Evolutionary conservation across 2,329 filamentous ascomycete genomes (phyloP).

Genomic region (Amylocarpus encephaloides): DNA sequence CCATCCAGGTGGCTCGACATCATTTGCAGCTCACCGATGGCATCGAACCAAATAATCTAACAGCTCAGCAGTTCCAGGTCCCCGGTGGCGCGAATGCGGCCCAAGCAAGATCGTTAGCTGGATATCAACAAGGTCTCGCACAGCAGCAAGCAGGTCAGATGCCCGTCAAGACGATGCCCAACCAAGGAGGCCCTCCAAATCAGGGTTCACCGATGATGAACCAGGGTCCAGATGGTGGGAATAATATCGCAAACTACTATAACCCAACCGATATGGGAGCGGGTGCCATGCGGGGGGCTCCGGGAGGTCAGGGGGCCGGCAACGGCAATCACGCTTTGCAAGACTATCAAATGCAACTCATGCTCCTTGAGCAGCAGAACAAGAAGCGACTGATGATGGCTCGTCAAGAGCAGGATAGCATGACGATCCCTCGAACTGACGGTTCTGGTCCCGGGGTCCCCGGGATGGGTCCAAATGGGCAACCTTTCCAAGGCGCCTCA

Average conservation of each 20-base stretch:
- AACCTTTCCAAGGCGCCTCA: constrained; percentile 62
- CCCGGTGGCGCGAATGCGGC: constrained; percentile 38
- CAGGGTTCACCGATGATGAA: constrained; percentile 78
- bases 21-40: constrained; percentile 61
- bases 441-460: constrained; percentile 48
- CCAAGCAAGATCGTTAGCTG: constrained; percentile 65
- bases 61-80: constrained; percentile 65
- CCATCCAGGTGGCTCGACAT: constrained; percentile 46
- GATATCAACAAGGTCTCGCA: constrained; percentile 79
- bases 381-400: constrained; percentile 83
- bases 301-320: constrained; percentile 36
- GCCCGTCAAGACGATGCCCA: constrained; percentile 71
- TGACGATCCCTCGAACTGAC: constrained; percentile 43
- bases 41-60: constrained; percentile 69
- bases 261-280: constrained; percentile 56
- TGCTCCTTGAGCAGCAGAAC: constrained; percentile 81
- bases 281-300: constrained; percentile 37
- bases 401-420: constrained; percentile 66
- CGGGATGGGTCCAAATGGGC: constrained; percentile 47
- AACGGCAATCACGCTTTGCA: constrained; percentile 67
- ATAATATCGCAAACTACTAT: constrained; percentile 52
- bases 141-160: constrained; percentile 68
- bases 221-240: constrained; percentile 59
- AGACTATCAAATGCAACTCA: constrained; percentile 85
- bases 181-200: constrained; percentile 61